phyloP scores from a whole-genome alignment of 2,329 filamentous ascomycete species.

The Penicillium janthinellum region DNA sequence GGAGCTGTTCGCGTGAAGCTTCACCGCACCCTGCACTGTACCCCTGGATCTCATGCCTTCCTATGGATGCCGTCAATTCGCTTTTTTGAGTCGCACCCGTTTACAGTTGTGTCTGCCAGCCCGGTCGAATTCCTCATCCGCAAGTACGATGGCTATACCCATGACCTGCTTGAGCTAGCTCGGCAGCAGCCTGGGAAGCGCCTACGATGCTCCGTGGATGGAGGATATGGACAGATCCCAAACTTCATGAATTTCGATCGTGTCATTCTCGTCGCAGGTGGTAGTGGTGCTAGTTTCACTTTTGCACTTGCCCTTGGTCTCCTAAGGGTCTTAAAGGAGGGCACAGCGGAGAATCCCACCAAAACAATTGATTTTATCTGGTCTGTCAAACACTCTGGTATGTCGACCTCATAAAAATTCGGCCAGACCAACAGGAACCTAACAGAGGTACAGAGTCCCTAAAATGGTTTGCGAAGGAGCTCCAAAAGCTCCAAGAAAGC shows the following conservation, averaged over 20 bases:
- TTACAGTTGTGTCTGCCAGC: slow-evolving; percentile 19
- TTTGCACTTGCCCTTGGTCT: slow-evolving; percentile 20
- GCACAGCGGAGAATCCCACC: not conserved
- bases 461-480: slow-evolving; percentile 16
- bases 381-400: slow-evolving; percentile 13
- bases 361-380: slow-evolving; percentile 14
- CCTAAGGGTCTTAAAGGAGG: slow-evolving; percentile 13
- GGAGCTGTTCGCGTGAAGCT: slow-evolving; percentile 60
- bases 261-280: slow-evolving; percentile 22
- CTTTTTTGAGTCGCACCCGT: slow-evolving; percentile 57
- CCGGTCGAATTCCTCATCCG: slow-evolving; percentile 20
- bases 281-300: slow-evolving; percentile 25
- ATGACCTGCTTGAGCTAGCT: slow-evolving; percentile 13
- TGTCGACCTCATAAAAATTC: not conserved
- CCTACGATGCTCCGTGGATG: slow-evolving; percentile 23
- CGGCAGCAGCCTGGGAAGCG: slow-evolving; percentile 9
- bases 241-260: slow-evolving; percentile 20
- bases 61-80: slow-evolving; percentile 64
- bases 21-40: slow-evolving; percentile 51
- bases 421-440: not conserved
- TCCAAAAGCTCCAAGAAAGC: slow-evolving; percentile 10
- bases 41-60: slow-evolving; percentile 64
- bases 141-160: slow-evolving; percentile 22
- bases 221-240: slow-evolving; percentile 20
- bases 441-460: slow-evolving; percentile 6